phyloP scores from a whole-genome alignment of 352 stramenopile species.

The Phytopythium chamaehyphon region DNA sequence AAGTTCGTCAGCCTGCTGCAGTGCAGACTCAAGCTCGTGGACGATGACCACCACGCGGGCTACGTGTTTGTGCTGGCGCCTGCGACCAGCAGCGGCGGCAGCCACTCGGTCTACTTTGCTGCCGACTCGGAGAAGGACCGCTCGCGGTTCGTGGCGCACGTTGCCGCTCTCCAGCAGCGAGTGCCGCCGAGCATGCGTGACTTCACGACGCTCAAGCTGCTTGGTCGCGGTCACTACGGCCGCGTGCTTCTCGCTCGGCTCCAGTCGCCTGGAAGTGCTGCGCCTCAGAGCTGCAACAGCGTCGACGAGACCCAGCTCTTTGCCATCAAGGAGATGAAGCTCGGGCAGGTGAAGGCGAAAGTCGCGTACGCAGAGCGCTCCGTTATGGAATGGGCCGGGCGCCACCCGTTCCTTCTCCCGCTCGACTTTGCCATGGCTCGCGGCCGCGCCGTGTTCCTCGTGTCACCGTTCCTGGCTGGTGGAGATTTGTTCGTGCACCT shows the following conservation, averaged over 20 bases:
- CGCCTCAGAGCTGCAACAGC: background rate
- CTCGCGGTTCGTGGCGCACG: slow-evolving; percentile 65
- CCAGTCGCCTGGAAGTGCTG: background rate
- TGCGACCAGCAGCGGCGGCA: slow-evolving; percentile 49
- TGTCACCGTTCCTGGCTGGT: slow-evolving; percentile 98
- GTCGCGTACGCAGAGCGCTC: slow-evolving; percentile 81
- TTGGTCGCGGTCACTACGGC: slow-evolving; percentile 82
- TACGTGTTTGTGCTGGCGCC: slow-evolving; percentile 77
- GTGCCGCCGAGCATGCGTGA: slow-evolving; percentile 47
- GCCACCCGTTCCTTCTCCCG: slow-evolving; percentile 96
- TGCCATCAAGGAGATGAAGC: slow-evolving; percentile 89
- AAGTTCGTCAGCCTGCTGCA: slow-evolving; percentile 82
- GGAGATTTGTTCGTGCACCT: slow-evolving; percentile 94
- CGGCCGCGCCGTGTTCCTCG: slow-evolving; percentile 95
- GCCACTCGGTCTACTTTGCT: slow-evolving; percentile 55
- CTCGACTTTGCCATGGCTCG: slow-evolving; percentile 96
- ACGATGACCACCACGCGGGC: slow-evolving; percentile 70
- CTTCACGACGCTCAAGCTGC: slow-evolving; percentile 79
- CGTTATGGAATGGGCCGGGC: slow-evolving; percentile 80
- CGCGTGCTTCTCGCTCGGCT: slow-evolving; percentile 67
- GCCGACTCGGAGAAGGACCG: slow-evolving; percentile 83
- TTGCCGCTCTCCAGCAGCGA: slow-evolving; percentile 53
- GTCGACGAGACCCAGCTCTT: slow-evolving; percentile 52
- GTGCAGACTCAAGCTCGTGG: slow-evolving; percentile 71
- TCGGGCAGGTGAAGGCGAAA: slow-evolving; percentile 83